Evolutionary conservation across 805 yeast genomes (phyloP).

Genomic region (Candida railenensis): DNA sequence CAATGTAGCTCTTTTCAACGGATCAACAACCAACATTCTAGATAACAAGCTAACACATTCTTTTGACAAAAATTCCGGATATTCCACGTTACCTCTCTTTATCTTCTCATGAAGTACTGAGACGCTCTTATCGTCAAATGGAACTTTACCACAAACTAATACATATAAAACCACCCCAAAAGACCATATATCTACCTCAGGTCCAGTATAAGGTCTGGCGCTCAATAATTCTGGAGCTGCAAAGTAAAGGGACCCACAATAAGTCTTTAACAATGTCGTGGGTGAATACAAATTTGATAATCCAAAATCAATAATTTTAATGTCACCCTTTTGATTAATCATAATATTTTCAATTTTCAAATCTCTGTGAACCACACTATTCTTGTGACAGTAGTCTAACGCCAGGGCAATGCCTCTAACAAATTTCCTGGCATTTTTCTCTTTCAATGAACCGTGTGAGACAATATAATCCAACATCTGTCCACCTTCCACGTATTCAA

Average conservation of each 20-base stretch:
- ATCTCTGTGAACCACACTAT: constrained; percentile 95
- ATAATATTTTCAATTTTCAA: constrained; percentile 93
- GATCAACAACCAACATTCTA: constrained; percentile 91
- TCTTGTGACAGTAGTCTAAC: constrained; percentile 87
- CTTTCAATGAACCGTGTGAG: constrained; percentile 92
- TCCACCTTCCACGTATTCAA: constrained; percentile 96
- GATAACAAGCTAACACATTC: constrained; percentile 80
- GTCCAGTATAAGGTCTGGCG: constrained; percentile 92
- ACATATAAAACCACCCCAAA: constrained; percentile 96
- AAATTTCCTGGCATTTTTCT: constrained; percentile 89
- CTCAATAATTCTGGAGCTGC: constrained; percentile 97
- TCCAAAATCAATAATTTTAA: constrained; percentile 95
- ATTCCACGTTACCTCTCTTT: constrained; percentile 87
- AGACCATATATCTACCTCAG: constrained; percentile 98
- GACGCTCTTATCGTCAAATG: constrained; percentile 94
- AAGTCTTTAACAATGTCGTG: constrained; percentile 75
- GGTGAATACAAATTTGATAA: constrained; percentile 82
- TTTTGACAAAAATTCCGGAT: constrained; percentile 76
- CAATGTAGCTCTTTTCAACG: constrained; percentile 73
- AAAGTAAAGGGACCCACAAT: constrained; percentile 95
- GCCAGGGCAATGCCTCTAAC: constrained; percentile 95
- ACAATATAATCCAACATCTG: constrained; percentile 97
- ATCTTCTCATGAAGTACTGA: constrained; percentile 91
- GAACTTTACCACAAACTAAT: constrained; percentile 95
- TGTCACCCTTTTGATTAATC: constrained; percentile 90